Evolutionary conservation across 345 rosid species (phyloP).

Genomic region (Salix purpurea): DNA sequence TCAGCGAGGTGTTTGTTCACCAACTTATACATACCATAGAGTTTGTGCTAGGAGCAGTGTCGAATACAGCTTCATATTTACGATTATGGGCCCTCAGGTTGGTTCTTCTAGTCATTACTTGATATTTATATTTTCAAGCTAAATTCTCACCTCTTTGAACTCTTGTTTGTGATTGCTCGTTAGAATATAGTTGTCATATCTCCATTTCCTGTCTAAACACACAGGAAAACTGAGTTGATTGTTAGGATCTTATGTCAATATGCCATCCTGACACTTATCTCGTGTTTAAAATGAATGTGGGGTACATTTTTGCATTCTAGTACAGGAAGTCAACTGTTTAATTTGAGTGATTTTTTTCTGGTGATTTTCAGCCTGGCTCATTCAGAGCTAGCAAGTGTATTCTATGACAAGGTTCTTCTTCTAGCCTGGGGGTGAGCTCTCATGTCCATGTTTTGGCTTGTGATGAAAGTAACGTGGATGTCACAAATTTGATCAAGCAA

Average conservation of each 20-base stretch:
- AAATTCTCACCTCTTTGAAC: background rate
- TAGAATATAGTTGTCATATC: background rate
- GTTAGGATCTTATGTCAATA: background rate
- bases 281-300: background rate
- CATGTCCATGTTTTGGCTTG: background rate
- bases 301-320: background rate
- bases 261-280: background rate
- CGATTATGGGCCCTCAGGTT: constrained; percentile 98
- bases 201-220: background rate
- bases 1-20: constrained; percentile 92
- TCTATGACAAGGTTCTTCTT: constrained; percentile 91
- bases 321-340: background rate
- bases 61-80: constrained; percentile 96
- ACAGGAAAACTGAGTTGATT: background rate
- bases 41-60: constrained; percentile 96
- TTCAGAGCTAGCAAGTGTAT: constrained; percentile 87
- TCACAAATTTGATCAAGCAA: background rate
- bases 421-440: constrained; percentile 77
- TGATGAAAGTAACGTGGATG: background rate
- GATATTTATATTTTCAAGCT: background rate
- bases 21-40: constrained; percentile 97
- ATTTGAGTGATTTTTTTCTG: background rate
- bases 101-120: constrained; percentile 1
- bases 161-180: background rate
- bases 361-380: constrained; percentile 72